A percentile compares a stretch with the other conserved stretches of the same genome.
phyloP scores from a whole-genome alignment of 176 grass and related monocot species.

The Puccinellia tenuiflora region DNA sequence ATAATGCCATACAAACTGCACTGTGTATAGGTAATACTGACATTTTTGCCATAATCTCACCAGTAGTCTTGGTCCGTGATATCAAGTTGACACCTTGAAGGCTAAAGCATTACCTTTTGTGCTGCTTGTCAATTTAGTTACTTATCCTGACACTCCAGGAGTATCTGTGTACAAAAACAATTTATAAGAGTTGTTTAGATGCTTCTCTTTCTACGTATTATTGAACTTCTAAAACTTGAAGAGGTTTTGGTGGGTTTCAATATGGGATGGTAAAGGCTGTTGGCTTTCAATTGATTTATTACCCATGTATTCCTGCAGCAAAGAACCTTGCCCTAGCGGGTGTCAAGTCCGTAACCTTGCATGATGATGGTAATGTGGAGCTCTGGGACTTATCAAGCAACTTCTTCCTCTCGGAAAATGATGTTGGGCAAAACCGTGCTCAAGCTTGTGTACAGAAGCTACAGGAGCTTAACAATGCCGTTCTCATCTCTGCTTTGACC shows the following conservation, averaged over 20 bases:
- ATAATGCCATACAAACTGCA: not conserved
- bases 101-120: not conserved
- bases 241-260: not conserved
- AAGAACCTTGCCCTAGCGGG: slow-evolving; percentile 84
- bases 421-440: slow-evolving; percentile 68
- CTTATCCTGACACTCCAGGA: not conserved
- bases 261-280: not conserved
- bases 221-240: not conserved
- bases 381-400: slow-evolving; percentile 85
- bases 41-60: not conserved
- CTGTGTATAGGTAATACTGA: not conserved
- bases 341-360: slow-evolving; percentile 75
- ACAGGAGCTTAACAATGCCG: slow-evolving; percentile 86
- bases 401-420: slow-evolving; percentile 76
- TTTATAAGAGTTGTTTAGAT: not conserved
- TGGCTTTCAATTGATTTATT: not conserved
- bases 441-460: slow-evolving; percentile 52
- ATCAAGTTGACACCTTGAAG: not conserved
- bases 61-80: not conserved
- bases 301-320: slow-evolving; percentile 38
- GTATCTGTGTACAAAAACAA: not conserved
- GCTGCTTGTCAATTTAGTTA: not conserved
- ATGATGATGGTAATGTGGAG: slow-evolving; percentile 65
- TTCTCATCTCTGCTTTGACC: slow-evolving; percentile 49
- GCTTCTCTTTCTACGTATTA: not conserved